Conservation (phyloP, 306 rosid genomes). For the Vicia villosa region DNA sequence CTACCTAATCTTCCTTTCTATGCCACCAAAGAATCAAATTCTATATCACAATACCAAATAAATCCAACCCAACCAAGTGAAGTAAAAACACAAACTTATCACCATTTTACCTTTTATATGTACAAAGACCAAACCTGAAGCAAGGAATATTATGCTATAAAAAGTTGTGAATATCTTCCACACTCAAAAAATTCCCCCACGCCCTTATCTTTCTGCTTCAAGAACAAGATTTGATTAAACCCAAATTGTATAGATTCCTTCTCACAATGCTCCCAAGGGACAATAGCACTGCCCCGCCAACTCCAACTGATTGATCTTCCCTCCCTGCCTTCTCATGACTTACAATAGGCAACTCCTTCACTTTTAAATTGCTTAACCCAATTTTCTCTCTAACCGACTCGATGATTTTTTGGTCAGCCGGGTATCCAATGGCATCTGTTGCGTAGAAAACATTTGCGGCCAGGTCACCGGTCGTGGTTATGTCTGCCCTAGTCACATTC, state of each 20-base stretch:
- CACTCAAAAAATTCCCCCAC: constrained; percentile 34
- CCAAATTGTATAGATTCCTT: constrained; percentile 92
- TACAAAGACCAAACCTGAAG: constrained; percentile 64
- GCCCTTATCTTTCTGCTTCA: constrained; percentile 35
- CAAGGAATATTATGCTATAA: constrained; percentile 68
- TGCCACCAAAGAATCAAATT: constrained; percentile 39
- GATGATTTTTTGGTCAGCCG: constrained; percentile 56
- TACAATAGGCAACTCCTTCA: constrained; percentile 69
- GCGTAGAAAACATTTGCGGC: constrained; percentile 73
- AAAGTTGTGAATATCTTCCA: constrained; percentile 46
- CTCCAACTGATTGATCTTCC: constrained; percentile 70
- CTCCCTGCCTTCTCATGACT: constrained; percentile 51
- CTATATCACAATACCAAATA: constrained; percentile 48
- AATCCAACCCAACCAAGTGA: constrained; percentile 60
- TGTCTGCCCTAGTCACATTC: constrained; percentile 83
- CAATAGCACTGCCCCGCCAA: constrained; percentile 86
- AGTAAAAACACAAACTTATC: constrained; percentile 43
- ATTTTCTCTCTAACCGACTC: constrained; percentile 79
- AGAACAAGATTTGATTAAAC: constrained; percentile 83
- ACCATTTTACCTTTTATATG: constrained; percentile 59
- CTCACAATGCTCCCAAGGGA: constrained; percentile 89
- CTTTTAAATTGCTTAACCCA: constrained; percentile 64
- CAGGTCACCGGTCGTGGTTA: constrained; percentile 57
- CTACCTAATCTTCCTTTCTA: constrained; percentile 43
- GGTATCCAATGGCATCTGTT: constrained; percentile 73